phyloP scores from a whole-genome alignment of 116 monocot species.

The Posidonia oceanica region DNA sequence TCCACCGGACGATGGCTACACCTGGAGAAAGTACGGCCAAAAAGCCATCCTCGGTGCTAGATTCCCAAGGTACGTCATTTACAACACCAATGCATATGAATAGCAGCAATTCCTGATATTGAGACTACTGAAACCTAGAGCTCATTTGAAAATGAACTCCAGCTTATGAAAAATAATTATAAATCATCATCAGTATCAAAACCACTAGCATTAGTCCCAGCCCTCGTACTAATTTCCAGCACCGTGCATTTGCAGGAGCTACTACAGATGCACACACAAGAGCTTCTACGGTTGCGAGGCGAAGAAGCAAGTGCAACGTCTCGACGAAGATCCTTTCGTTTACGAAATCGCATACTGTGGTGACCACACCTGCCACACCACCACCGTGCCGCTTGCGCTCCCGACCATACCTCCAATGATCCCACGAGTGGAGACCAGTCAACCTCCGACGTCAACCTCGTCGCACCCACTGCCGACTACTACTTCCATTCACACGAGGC shows the following conservation, averaged over 20 bases:
- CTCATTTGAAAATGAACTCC: too few species aligned
- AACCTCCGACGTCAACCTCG: too few species aligned
- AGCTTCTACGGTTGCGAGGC: slow-evolving; percentile 77
- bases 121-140: too few species aligned
- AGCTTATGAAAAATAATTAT: too few species aligned
- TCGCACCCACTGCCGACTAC: slow-evolving; percentile 6
- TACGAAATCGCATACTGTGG: slow-evolving; percentile 65
- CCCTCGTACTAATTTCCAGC: too few species aligned
- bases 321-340: slow-evolving; percentile 51
- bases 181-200: too few species aligned
- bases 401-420: slow-evolving; percentile 6
- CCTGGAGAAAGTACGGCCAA: slow-evolving; percentile 92
- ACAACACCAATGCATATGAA: not conserved
- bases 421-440: too few species aligned
- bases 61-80: slow-evolving; percentile 53
- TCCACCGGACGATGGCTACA: slow-evolving; percentile 84
- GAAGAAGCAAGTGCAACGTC: slow-evolving; percentile 73
- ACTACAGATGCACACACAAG: slow-evolving; percentile 87
- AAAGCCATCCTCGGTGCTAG: slow-evolving; percentile 52
- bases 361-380: slow-evolving; percentile 61
- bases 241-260: slow-evolving; percentile 33
- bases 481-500: slow-evolving; percentile 3
- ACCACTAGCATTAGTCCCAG: too few species aligned
- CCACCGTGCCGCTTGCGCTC: slow-evolving; percentile 36
- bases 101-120: too few species aligned